A percentile compares a stretch with the other conserved stretches of the same genome.
Conservation (phyloP, 768 basidiomycete species). For the Steccherinum ochraceum region DNA sequence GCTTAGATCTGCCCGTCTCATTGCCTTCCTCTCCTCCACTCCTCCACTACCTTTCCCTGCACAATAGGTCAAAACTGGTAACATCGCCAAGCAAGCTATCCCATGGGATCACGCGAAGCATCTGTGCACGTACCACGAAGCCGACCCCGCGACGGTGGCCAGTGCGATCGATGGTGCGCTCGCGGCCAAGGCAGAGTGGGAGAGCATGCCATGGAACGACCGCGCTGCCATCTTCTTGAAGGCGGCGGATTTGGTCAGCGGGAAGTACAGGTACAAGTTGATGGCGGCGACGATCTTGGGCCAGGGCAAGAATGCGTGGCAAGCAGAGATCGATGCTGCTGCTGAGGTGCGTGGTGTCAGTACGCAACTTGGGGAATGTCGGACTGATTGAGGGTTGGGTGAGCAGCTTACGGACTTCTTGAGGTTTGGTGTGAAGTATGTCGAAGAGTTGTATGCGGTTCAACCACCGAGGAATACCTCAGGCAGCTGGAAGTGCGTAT, state of each 20-base stretch:
- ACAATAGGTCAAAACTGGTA: slow-evolving; percentile 71
- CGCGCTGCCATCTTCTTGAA: slow-evolving; percentile 97
- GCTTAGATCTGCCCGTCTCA: neutral
- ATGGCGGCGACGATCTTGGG: slow-evolving; percentile 97
- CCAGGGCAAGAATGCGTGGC: slow-evolving; percentile 99
- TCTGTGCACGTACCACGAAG: slow-evolving; percentile 85
- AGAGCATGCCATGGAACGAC: slow-evolving; percentile 93
- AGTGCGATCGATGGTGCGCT: slow-evolving; percentile 85
- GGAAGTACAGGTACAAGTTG: slow-evolving; percentile 93
- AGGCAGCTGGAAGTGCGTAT: slow-evolving; percentile 90
- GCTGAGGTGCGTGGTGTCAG: slow-evolving; percentile 73
- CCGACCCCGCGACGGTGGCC: slow-evolving; percentile 67
- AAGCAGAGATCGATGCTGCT: slow-evolving; percentile 98
- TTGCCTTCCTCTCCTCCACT: no score
- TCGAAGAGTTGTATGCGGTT: slow-evolving; percentile 88
- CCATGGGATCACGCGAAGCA: slow-evolving; percentile 81
- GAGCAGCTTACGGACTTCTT: slow-evolving; percentile 82
- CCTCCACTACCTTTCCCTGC: slow-evolving; percentile 5
- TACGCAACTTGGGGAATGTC: neutral
- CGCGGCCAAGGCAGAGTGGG: slow-evolving; percentile 84
- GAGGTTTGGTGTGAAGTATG: slow-evolving; percentile 94
- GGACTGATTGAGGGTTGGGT: neutral
- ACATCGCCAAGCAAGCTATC: slow-evolving; percentile 70
- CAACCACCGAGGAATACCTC: slow-evolving; percentile 84
- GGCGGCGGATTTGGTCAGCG: slow-evolving; percentile 91